Percentiles rank a stretch among this genome's conserved stretches.
These are phyloP conservation scores for Cokeromyces recurvatus DNA, from an alignment of 371 early-diverging fungal genomes.

Conservation along the genomic window DNA sequence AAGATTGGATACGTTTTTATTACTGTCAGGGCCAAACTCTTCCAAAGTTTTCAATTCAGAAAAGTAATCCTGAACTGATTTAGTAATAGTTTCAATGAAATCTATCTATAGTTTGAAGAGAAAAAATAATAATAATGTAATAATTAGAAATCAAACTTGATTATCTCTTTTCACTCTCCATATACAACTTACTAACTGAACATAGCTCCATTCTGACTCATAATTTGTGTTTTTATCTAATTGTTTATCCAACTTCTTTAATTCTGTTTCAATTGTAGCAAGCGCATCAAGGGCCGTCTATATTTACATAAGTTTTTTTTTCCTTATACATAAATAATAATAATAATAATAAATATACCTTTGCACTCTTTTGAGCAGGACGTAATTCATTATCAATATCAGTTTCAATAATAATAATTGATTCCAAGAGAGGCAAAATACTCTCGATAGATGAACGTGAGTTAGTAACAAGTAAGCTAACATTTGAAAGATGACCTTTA, in stretches of 20 bases:
- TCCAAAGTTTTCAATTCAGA: slow-evolving; percentile 29
- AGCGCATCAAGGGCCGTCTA: slow-evolving; percentile 18
- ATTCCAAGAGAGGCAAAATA: slow-evolving; percentile 31
- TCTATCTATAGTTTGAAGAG: neutral
- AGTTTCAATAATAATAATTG: slow-evolving; percentile 34
- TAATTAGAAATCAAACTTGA: too few relatives aligned
- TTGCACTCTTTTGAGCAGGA: slow-evolving; percentile 40
- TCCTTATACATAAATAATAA: too few relatives aligned
- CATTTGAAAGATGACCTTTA: slow-evolving; percentile 2
- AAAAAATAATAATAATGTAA: neutral
- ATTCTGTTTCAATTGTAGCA: slow-evolving; percentile 5
- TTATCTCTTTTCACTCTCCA: neutral
- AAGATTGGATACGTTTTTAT: too few relatives aligned
- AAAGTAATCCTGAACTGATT: slow-evolving; percentile 18
- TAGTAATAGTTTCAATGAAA: slow-evolving; percentile 2
- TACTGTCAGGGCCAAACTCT: slow-evolving; percentile 36
- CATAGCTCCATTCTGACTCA: slow-evolving; percentile 22
- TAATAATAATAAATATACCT: slow-evolving; percentile 17
- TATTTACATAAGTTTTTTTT: neutral
- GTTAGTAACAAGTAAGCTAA: slow-evolving; percentile 5
- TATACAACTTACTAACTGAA: slow-evolving; percentile 16
- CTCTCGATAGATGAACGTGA: slow-evolving; percentile 27
- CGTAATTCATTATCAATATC: slow-evolving; percentile 41
- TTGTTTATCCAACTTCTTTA: slow-evolving; percentile 16
- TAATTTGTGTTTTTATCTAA: slow-evolving; percentile 4